Base-by-base conservation (phyloP, 148 eudicot species). In the Nyssa sinensis region DNA sequence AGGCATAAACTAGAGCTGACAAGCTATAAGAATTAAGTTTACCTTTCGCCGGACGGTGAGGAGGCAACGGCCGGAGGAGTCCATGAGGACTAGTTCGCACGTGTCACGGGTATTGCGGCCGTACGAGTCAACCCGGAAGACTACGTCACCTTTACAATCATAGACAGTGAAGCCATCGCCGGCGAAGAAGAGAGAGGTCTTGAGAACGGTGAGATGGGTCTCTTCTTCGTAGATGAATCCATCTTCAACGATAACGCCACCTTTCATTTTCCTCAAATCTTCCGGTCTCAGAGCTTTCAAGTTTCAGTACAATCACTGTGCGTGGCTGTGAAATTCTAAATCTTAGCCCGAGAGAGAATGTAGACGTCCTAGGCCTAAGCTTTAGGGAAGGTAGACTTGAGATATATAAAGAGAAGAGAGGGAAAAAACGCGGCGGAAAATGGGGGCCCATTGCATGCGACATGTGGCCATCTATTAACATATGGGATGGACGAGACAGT, bases 31-130 rank as follows among this genome's bases (percentile, higher is more conserved):
- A 19, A 24, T 8, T 14, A 17, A 1, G 5, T 5, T 47, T 85
- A 93, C 98, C 93, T 91, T 93, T 17, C 98, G 97, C 39, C 97
- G 93, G 51, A 91, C 97, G 44, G 98, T 93, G 74, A 93, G 89
- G 79, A 91, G 90, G 83, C 93, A 91, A 30, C 73, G 78, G 19
- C 98, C 98, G 49, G 77, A 57, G 21, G 90, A 77, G 37, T 93
- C 91, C 98, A 93, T 93, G 69, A 93, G 98, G 51, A 88, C 92
- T 71, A 91, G 77, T 33, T 93, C 93, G 3, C 76, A 86, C 72
- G 74, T 64, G 70, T 90, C 96, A 6, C 86, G 88, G 68, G 75
- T 44, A 19, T 91, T 91, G 9, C 89, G 87, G 0, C 90, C 88
- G 74, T 93, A 93, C 19, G 93, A 83, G 81, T 93, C 98, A 69